These are phyloP conservation scores for Naegleria fowleri DNA, from an alignment of 208 protist species.

Conservation along the genomic window DNA sequence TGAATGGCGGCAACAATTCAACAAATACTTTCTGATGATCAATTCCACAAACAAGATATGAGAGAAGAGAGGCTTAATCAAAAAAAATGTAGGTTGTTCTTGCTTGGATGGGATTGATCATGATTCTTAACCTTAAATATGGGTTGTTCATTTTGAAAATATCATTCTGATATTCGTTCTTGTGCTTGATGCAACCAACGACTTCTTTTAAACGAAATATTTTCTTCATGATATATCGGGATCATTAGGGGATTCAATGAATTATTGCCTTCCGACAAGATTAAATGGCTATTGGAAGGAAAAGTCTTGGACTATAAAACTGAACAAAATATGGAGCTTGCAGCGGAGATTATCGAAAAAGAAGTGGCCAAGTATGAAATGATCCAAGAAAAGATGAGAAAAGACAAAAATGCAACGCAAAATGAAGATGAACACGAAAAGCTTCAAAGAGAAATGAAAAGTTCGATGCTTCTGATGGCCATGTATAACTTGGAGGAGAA, in stretches of 20 bases:
- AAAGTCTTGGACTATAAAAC: background rate
- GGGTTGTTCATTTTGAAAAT: too few relatives aligned
- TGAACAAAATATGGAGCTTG: background rate
- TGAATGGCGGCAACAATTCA: too few relatives aligned
- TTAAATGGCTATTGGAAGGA: background rate
- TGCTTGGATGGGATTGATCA: too few relatives aligned
- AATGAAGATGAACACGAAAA: background rate
- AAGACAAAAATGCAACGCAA: background rate
- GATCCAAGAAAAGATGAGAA: background rate
- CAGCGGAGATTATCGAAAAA: background rate
- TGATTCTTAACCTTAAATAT: too few relatives aligned
- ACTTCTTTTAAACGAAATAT: too few relatives aligned
- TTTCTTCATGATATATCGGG: too few relatives aligned
- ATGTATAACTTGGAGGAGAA: background rate
- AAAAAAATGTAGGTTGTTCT: too few relatives aligned
- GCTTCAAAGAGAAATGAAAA: background rate
- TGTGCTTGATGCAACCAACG: too few relatives aligned
- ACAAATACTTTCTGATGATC: too few relatives aligned
- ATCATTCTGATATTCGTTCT: too few relatives aligned
- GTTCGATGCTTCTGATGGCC: background rate
- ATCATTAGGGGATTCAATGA: background rate
- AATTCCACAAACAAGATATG: too few relatives aligned
- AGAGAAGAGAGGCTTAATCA: too few relatives aligned
- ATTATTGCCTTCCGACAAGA: background rate
- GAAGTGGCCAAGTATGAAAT: background rate